A percentile compares a stretch with the other conserved stretches of the same genome.
These are phyloP conservation scores for Ammopiptanthus mongolicus DNA, from an alignment of 306 rosid species.

Conservation along the genomic window DNA sequence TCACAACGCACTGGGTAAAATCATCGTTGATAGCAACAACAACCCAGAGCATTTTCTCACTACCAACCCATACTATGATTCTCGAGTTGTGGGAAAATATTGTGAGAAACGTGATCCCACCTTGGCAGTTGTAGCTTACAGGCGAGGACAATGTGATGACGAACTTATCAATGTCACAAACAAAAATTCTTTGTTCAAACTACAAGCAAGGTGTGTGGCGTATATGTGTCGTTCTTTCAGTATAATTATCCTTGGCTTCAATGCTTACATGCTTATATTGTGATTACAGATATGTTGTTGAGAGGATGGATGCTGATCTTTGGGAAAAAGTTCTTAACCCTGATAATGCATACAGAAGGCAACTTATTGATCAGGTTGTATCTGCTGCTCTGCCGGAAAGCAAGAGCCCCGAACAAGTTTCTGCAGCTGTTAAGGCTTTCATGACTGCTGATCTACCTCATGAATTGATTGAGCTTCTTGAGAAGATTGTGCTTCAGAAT, in stretches of 20 bases:
- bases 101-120: slow-evolving; percentile 99
- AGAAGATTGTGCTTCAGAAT: slow-evolving; percentile 98
- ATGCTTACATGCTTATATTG: slow-evolving; percentile 21
- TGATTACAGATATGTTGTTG: slow-evolving; percentile 84
- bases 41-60: slow-evolving; percentile 99
- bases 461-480: slow-evolving; percentile 97
- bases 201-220: slow-evolving; percentile 90
- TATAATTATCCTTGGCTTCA: not conserved
- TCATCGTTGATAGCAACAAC: slow-evolving; percentile 95
- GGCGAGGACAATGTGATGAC: slow-evolving; percentile 97
- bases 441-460: slow-evolving; percentile 99
- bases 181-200: slow-evolving; percentile 91
- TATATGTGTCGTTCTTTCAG: slow-evolving; percentile 5
- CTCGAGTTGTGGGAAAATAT: slow-evolving; percentile 98
- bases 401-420: slow-evolving; percentile 99
- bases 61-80: slow-evolving; percentile 96
- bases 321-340: slow-evolving; percentile 93
- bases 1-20: slow-evolving; percentile 97
- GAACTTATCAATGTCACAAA: slow-evolving; percentile 95
- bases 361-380: slow-evolving; percentile 96
- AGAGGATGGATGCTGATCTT: slow-evolving; percentile 95
- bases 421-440: slow-evolving; percentile 98
- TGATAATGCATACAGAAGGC: slow-evolving; percentile 85
- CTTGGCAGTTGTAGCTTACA: slow-evolving; percentile 93
- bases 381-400: slow-evolving; percentile 99